Conservation (phyloP, 352 stramenopile species). For the Phytophthora fragariaefolia region DNA sequence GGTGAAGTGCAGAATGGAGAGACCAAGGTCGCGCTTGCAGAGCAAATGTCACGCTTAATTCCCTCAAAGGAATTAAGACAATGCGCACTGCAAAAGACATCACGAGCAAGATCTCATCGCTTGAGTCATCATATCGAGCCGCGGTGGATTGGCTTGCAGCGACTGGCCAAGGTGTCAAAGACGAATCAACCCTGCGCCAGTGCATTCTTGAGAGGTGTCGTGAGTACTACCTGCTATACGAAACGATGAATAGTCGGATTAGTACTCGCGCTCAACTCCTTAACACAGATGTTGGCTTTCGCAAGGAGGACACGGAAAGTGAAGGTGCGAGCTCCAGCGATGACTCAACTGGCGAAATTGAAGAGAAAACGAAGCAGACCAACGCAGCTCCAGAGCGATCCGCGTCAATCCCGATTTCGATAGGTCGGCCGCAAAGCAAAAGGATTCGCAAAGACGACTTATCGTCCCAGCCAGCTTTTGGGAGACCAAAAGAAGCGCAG, state of each 20-base stretch:
- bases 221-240: slow-evolving; percentile 4
- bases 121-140: slow-evolving; percentile 2
- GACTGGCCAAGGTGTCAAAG: neutral
- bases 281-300: neutral
- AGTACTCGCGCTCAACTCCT: slow-evolving; percentile 11
- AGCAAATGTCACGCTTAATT: neutral
- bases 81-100: neutral
- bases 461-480: neutral
- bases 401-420: slow-evolving; percentile 11
- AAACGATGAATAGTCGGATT: slow-evolving; percentile 9
- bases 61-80: neutral
- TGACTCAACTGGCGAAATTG: neutral
- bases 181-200: neutral
- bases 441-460: slow-evolving; percentile 2
- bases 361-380: neutral
- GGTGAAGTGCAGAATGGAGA: slow-evolving; percentile 9
- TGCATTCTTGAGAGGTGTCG: slow-evolving; percentile 2
- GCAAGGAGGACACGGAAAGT: slow-evolving; percentile 1
- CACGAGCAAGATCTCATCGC: slow-evolving; percentile 9
- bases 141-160: neutral
- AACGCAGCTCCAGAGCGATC: neutral
- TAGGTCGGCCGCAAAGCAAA: neutral
- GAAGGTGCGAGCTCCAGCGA: neutral
- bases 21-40: neutral
- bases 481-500: slow-evolving; percentile 4